Conservation (phyloP, 805 yeast genomes). For the Teunomyces atbi region DNA sequence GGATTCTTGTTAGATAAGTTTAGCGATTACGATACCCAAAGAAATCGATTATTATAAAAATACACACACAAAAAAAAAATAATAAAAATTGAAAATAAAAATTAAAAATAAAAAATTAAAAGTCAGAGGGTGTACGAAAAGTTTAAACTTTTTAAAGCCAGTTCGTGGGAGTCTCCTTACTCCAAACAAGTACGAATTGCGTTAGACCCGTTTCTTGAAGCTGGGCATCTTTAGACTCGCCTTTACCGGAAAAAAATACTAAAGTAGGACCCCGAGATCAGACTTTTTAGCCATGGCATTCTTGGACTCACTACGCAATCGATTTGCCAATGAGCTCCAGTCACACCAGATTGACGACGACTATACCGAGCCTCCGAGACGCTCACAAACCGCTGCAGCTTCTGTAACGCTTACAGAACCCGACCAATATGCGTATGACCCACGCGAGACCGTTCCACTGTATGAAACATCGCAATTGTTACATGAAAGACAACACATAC, state of each 20-base stretch:
- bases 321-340: constrained; percentile 25
- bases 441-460: constrained; percentile 38
- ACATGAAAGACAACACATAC: constrained; percentile 20
- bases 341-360: constrained; percentile 35
- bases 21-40: neutral
- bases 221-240: neutral
- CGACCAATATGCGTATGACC: constrained; percentile 17
- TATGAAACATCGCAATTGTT: constrained; percentile 40
- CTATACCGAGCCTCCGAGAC: constrained; percentile 19
- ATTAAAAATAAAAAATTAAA: neutral
- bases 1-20: neutral
- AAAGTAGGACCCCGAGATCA: neutral
- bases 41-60: neutral
- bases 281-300: constrained; percentile 16
- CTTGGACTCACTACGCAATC: constrained; percentile 23
- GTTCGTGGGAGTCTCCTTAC: neutral
- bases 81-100: neutral
- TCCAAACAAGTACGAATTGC: neutral
- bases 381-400: neutral
- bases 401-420: neutral
- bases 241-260: neutral
- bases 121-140: neutral
- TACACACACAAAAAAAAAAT: neutral
- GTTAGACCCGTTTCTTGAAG: neutral
- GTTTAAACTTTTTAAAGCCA: neutral